phyloP scores from a whole-genome alignment of 768 basidiomycete species.

The Lyophyllum shimeji region DNA sequence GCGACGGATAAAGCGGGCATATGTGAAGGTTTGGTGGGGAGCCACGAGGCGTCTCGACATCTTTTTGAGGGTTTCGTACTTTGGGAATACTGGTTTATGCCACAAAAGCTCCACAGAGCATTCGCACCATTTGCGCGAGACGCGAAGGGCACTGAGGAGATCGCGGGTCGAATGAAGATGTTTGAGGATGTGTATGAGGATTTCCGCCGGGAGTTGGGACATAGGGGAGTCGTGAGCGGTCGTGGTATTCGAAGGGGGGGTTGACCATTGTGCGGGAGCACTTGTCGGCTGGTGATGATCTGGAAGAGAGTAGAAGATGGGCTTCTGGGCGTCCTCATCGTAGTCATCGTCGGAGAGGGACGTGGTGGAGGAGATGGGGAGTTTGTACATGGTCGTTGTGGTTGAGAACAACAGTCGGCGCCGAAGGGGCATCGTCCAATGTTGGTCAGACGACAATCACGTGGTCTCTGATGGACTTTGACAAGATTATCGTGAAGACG shows the following conservation, averaged over 20 bases:
- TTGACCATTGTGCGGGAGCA: slow-evolving; percentile 71
- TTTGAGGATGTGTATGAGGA: slow-evolving; percentile 90
- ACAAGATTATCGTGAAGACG: not conserved
- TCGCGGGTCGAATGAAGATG: slow-evolving; percentile 75
- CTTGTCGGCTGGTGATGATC: slow-evolving; percentile 34
- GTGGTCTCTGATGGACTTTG: slow-evolving; percentile 11
- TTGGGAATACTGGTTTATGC: slow-evolving; percentile 83
- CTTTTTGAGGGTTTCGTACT: slow-evolving; percentile 67
- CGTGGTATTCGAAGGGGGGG: slow-evolving; percentile 14
- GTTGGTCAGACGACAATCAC: slow-evolving; percentile 18
- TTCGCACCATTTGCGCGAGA: slow-evolving; percentile 92
- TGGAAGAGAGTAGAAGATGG: slow-evolving; percentile 53
- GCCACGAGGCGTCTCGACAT: slow-evolving; percentile 72
- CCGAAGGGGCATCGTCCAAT: slow-evolving; percentile 2
- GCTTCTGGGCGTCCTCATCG: slow-evolving; percentile 41
- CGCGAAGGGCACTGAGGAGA: slow-evolving; percentile 72
- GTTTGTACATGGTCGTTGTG: slow-evolving; percentile 42
- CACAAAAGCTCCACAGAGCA: slow-evolving; percentile 94
- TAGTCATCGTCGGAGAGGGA: slow-evolving; percentile 79
- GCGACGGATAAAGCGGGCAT: slow-evolving; percentile 84
- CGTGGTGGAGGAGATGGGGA: slow-evolving; percentile 72
- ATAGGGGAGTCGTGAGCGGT: slow-evolving; percentile 52
- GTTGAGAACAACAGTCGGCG: slow-evolving; percentile 26
- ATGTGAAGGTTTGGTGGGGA: slow-evolving; percentile 77
- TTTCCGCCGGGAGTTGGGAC: slow-evolving; percentile 79